phyloP scores from a whole-genome alignment of 345 rosid species.

The Abelmoschus esculentus region DNA sequence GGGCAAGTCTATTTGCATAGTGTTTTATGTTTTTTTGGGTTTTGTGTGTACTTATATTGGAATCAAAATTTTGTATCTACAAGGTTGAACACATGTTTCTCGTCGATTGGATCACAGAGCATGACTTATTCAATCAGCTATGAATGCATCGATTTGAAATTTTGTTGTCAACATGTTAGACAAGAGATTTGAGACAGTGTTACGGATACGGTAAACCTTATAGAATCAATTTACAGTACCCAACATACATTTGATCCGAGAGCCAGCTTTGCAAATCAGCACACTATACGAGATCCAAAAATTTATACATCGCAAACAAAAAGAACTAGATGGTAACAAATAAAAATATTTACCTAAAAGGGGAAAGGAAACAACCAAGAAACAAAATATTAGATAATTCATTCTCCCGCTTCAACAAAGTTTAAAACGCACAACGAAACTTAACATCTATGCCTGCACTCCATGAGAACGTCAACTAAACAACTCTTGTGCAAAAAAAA shows the following conservation, averaged over 20 bases:
- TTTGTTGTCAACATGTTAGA: neutral
- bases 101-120: no score
- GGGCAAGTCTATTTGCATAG: neutral
- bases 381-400: slow-evolving; percentile 6
- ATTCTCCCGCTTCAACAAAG: neutral
- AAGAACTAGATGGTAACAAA: neutral
- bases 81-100: no score
- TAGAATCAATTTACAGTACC: neutral
- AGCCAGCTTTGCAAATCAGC: neutral
- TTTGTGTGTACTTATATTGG: no score
- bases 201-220: neutral
- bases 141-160: no score
- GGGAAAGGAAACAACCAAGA: slow-evolving; percentile 11
- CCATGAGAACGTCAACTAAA: neutral
- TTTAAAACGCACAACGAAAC: neutral
- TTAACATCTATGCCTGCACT: neutral
- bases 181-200: neutral
- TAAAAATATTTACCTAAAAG: slow-evolving; percentile 16
- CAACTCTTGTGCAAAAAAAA: neutral
- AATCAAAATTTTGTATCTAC: no score
- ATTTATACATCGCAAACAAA: neutral
- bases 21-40: no score
- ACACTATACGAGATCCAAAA: neutral
- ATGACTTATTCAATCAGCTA: no score
- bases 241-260: neutral